These are phyloP conservation scores for Beauveria scarabaeidicola DNA, from an alignment of 2,329 filamentous ascomycete genomes.

Conservation along the genomic window DNA sequence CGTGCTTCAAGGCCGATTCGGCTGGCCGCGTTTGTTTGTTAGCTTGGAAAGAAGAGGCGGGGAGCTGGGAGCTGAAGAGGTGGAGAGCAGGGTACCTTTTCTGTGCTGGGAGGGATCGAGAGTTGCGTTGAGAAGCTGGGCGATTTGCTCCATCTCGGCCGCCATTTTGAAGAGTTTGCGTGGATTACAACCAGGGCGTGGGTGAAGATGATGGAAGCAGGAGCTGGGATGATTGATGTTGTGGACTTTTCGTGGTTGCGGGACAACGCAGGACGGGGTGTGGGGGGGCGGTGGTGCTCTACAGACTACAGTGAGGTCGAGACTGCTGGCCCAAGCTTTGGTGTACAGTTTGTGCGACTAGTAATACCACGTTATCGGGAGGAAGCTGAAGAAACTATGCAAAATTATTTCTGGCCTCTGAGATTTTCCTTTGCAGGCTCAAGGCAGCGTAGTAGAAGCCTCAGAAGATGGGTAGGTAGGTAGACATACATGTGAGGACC, in stretches of 20 bases:
- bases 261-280: constrained; percentile 6
- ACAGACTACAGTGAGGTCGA: background rate
- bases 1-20: constrained; percentile 67
- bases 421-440: background rate
- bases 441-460: background rate
- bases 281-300: background rate
- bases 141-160: constrained; percentile 52
- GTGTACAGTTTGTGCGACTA: background rate
- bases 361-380: too few relatives aligned
- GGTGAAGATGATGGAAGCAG: constrained; percentile 12
- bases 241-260: constrained; percentile 13
- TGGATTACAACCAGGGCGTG: constrained; percentile 10
- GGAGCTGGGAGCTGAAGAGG: constrained; percentile 20
- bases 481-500: background rate
- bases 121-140: constrained; percentile 82
- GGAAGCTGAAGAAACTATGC: background rate
- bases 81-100: constrained; percentile 56
- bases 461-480: too few relatives aligned
- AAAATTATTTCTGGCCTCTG: background rate
- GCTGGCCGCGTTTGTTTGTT: constrained; percentile 47
- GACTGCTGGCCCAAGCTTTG: constrained; percentile 1
- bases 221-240: background rate
- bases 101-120: constrained; percentile 81
- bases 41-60: constrained; percentile 24
- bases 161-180: constrained; percentile 38